Evolutionary conservation across 2,329 filamentous ascomycete species (phyloP).

Genomic region (Penicillium rolfsii): DNA sequence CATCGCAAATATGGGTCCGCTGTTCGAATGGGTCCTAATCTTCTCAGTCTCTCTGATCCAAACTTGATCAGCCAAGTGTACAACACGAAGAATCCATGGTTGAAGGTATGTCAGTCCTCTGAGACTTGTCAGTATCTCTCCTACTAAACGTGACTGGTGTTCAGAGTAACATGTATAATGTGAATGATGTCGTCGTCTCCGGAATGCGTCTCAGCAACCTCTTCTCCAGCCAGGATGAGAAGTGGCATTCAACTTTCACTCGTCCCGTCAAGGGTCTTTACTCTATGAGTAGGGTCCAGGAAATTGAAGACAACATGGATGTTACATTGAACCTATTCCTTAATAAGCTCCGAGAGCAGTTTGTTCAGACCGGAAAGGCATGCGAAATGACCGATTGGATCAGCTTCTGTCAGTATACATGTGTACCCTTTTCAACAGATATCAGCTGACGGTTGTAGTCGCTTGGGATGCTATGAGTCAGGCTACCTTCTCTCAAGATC

Average conservation of each 20-base stretch:
- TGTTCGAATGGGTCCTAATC: slow-evolving; percentile 74
- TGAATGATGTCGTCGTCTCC: slow-evolving; percentile 32
- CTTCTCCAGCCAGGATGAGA: slow-evolving; percentile 42
- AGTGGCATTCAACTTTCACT: slow-evolving; percentile 41
- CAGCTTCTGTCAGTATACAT: slow-evolving; percentile 21
- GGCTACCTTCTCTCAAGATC: slow-evolving; percentile 27
- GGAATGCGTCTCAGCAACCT: slow-evolving; percentile 42
- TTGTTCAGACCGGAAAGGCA: slow-evolving; percentile 30
- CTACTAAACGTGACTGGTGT: background rate
- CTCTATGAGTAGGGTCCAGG: slow-evolving; percentile 32
- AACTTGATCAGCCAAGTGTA: slow-evolving; percentile 75
- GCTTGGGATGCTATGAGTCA: slow-evolving; percentile 30
- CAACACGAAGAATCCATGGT: slow-evolving; percentile 67
- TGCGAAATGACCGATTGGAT: slow-evolving; percentile 50
- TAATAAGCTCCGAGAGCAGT: slow-evolving; percentile 35
- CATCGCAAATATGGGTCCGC: slow-evolving; percentile 74
- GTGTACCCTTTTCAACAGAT: background rate
- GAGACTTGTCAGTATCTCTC: background rate
- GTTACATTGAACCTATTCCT: slow-evolving; percentile 37
- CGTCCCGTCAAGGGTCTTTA: slow-evolving; percentile 44
- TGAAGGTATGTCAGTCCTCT: slow-evolving; percentile 26
- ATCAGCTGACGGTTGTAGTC: background rate
- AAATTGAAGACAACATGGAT: slow-evolving; percentile 31
- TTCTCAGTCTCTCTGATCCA: slow-evolving; percentile 73
- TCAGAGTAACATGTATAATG: slow-evolving; percentile 26